Base-by-base conservation (phyloP, 495 filamentous ascomycete genomes). In the Hypoxylon rickii region DNA sequence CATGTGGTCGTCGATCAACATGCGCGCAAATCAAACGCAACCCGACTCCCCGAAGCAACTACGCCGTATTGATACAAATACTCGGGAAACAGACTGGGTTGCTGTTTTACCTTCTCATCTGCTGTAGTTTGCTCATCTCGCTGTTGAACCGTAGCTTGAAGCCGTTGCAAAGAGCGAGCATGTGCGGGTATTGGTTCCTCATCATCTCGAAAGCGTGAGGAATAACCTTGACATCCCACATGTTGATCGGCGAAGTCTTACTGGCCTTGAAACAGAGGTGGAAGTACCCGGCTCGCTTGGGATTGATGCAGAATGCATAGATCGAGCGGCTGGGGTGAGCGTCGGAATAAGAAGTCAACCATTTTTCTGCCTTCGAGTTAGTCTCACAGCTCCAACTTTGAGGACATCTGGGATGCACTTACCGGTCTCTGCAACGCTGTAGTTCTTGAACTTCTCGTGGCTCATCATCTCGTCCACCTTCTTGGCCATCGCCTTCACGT, bases 381-480 rank as follows among this genome's bases (percentile, higher is more conserved):
- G 73, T 4, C 43, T 33, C 31, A 11, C 29, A 38, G 24, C 20
- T 0, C 38, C 8, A 1, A 18, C 3, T 45, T 31, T n/a, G 2
- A 33, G 36, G 45, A 31, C 55, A 44, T 37, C 2, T 19, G 19
- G 37, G 3, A 32, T 19, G 44, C 49, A 74, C 88, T 74, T 87
- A 96, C 93, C 93, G 52, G 90, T 88, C 61, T 95, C 88, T 21
- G 84, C 76, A 68, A 86, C 88, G 65, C 81, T 92, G 33, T 86
- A 85, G 38, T 83, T 81, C 67, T 94, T 89, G 70, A 88, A 97
- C 70, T 96, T 95, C 60, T 96, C 92, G 73, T 96, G 83, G 57
- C 87, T 76, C 80, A 89, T 90, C 78, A 98, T 87, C 75, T 98
- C 94, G 44, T 96, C 93, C 6, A 97, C 92, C 76, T 98, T 98